phyloP scores from a whole-genome alignment of 306 rosid species.

The Corylus heterophylla region DNA sequence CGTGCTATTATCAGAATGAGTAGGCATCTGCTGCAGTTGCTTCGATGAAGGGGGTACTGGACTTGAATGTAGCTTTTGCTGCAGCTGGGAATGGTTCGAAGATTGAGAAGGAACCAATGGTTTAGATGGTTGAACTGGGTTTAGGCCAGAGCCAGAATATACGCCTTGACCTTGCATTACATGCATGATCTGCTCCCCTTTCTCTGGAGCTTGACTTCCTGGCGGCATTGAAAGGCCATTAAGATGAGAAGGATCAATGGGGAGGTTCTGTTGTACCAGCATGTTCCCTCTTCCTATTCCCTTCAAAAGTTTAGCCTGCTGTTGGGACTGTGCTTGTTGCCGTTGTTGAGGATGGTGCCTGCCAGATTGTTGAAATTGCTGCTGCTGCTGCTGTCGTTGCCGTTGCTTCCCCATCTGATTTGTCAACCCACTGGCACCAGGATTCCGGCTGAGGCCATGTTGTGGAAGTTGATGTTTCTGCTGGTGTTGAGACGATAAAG shows the following conservation, averaged over 20 bases:
- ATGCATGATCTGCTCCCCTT: constrained; percentile 80
- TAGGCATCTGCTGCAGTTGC: constrained; percentile 60
- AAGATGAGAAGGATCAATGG: constrained; percentile 70
- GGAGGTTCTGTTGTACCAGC: constrained; percentile 60
- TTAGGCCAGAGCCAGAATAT: constrained; percentile 69
- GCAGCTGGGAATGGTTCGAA: constrained; percentile 69
- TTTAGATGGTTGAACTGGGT: constrained; percentile 65
- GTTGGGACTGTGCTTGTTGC: constrained; percentile 72
- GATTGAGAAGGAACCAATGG: constrained; percentile 57
- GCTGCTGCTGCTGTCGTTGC: constrained; percentile 60
- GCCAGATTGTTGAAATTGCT: constrained; percentile 73
- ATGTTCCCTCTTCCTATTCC: constrained; percentile 81
- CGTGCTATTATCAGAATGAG: constrained; percentile 63
- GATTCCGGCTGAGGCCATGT: constrained; percentile 77
- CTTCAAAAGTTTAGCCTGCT: constrained; percentile 71
- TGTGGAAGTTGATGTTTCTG: constrained; percentile 83
- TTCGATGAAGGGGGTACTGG: constrained; percentile 56
- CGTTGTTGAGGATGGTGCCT: constrained; percentile 93
- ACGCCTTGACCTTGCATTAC: constrained; percentile 75
- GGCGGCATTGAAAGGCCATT: constrained; percentile 75
- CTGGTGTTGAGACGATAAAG: constrained; percentile 75
- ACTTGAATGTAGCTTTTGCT: constrained; percentile 59
- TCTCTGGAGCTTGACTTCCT: constrained; percentile 81
- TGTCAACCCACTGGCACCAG: constrained; percentile 59
- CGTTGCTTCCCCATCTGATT: constrained; percentile 75